Evolutionary conservation across 2,329 filamentous ascomycete genomes (phyloP).

Genomic region (Sclerotinia minor): DNA sequence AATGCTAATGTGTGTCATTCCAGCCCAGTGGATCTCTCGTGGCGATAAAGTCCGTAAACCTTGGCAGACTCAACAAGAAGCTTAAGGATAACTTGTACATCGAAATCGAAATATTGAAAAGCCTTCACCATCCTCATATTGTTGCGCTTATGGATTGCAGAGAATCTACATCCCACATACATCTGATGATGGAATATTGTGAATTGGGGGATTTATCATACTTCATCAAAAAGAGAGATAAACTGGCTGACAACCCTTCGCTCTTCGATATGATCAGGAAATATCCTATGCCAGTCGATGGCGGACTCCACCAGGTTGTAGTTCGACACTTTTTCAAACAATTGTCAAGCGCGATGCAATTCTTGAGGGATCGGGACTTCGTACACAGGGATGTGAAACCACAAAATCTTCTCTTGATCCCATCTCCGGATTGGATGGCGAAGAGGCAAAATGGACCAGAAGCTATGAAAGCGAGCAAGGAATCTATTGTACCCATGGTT

Average conservation of each 20-base stretch:
- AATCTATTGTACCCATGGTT: slow-evolving; percentile 76
- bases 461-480: slow-evolving; percentile 73
- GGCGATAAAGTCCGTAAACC: slow-evolving; percentile 94
- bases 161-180: slow-evolving; percentile 83
- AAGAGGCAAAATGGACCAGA: slow-evolving; percentile 62
- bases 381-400: slow-evolving; percentile 98
- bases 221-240: slow-evolving; percentile 93
- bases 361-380: slow-evolving; percentile 79
- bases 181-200: slow-evolving; percentile 98
- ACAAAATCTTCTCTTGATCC: slow-evolving; percentile 89
- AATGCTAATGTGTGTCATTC: slow-evolving; percentile 33
- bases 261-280: slow-evolving; percentile 90
- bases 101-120: slow-evolving; percentile 94
- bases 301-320: slow-evolving; percentile 94
- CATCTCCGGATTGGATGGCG: slow-evolving; percentile 70
- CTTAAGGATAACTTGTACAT: slow-evolving; percentile 93
- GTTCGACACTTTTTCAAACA: slow-evolving; percentile 96
- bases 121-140: slow-evolving; percentile 92
- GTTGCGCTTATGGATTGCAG: slow-evolving; percentile 94
- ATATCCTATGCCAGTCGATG: slow-evolving; percentile 79
- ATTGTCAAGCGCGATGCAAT: slow-evolving; percentile 86
- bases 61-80: slow-evolving; percentile 89
- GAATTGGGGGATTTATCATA: slow-evolving; percentile 90
- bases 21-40: slow-evolving; percentile 80
- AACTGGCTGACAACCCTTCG: slow-evolving; percentile 73